Base-by-base conservation (phyloP, 1,139 yeast genomes). In the Suhomyces ambrosiae region DNA sequence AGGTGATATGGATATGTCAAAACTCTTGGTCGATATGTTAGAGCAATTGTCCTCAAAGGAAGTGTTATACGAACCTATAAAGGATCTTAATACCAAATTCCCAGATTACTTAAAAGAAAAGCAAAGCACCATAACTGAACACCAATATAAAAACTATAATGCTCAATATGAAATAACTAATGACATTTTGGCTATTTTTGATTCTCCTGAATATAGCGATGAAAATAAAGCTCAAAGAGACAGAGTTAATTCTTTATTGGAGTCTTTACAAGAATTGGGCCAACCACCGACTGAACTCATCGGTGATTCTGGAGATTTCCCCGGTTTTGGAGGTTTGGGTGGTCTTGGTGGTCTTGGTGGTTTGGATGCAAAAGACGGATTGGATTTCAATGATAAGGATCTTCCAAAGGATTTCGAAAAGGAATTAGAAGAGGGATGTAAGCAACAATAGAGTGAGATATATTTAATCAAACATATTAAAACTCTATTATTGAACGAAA, bases 11-110 rank as follows among this genome's bases (percentile, higher is more conserved):
- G 80, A 77, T 50, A 71, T 69, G 72, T 75, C 85, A 36, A 79
- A 80, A 45, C 69, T 90, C 30, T 70, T 90, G 46, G 76, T 78
- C 18, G 89, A 86, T 37, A 82, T 90, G 82, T 72, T 92, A 53
- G 84, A 82, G 44, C 94, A 88, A 58, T 74, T 92, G 60, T 80
- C 94, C 13, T 82, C 95, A 6, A 90, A 88, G 58, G 94, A 84
- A 41, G 87, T 90, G 21, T 71, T 92, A 33, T 90, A 87, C 56
- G 95, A 86, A 49, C 96, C 97, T 2, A 76, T 92, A 64, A 85
- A 82, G 53, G 96, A 88, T 44, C 73, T 90, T 60, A 79, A 83
- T 46, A 65, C 71, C 14, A 87, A 86, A 48, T 82, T 79, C 55
- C 86, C 87, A 3, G 75, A 60, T 12, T 85, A 81, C 74, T 66